A percentile compares a stretch with the other conserved stretches of the same genome.
phyloP scores from a whole-genome alignment of 768 basidiomycete genomes.

The Amanita phalloides region DNA sequence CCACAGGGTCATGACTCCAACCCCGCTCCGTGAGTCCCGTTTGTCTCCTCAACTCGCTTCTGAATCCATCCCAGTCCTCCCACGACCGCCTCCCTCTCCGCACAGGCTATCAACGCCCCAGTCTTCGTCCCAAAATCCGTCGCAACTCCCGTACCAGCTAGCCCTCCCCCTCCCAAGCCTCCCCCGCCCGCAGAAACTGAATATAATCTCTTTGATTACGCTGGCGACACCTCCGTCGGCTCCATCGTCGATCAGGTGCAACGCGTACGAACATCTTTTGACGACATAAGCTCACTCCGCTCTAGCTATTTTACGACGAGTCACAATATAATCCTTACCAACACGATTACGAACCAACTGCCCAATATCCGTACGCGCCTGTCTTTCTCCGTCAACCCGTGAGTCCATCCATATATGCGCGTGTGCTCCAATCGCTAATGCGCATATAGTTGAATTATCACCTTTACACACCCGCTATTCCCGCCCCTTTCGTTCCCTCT shows the following conservation, averaged over 20 bases:
- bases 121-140: constrained; percentile 69
- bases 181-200: not conserved
- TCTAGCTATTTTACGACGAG: constrained; percentile 5
- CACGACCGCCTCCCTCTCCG: constrained; percentile 31
- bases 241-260: constrained; percentile 15
- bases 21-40: constrained; percentile 10
- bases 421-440: not conserved
- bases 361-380: constrained; percentile 1
- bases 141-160: constrained; percentile 16
- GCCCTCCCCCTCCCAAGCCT: constrained; percentile 11
- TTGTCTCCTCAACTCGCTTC: constrained; percentile 17
- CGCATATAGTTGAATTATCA: constrained; percentile 76
- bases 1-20: constrained; percentile 36
- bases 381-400: constrained; percentile 8
- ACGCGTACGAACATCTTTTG: constrained; percentile 10
- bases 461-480: constrained; percentile 69
- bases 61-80: constrained; percentile 10
- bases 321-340: constrained; percentile 7
- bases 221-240: constrained; percentile 11
- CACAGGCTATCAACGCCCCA: constrained; percentile 73
- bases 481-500: constrained; percentile 40
- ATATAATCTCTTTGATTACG: not conserved
- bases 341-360: constrained; percentile 2
- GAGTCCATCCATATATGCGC: not conserved
- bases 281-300: not conserved